Evolutionary conservation across 75 land plant genomes (phyloP).

Genomic region (Chamaecyparis obtusa): DNA sequence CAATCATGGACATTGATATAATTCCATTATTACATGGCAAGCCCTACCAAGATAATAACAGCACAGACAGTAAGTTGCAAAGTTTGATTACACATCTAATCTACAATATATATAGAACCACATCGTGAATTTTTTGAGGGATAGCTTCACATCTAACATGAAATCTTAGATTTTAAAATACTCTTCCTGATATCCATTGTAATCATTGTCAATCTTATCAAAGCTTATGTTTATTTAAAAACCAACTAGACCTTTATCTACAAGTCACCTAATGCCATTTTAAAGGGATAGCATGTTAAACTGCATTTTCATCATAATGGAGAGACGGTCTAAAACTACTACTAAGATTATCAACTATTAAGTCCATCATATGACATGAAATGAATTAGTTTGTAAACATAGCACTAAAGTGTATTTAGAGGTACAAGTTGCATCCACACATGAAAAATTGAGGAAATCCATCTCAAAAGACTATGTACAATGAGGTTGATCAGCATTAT

Average conservation of each 20-base stretch:
- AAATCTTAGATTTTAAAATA: too few species aligned
- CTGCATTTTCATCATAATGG: background rate
- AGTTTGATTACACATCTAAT: too few species aligned
- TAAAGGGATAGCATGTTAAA: background rate
- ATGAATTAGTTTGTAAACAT: background rate
- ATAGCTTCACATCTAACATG: too few species aligned
- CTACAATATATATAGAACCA: too few species aligned
- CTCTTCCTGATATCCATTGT: background rate
- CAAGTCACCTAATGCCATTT: background rate
- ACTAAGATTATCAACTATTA: background rate
- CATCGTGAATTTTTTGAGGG: too few species aligned
- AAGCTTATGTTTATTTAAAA: background rate
- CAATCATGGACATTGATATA: background rate
- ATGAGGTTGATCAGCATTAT: background rate
- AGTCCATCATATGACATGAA: background rate
- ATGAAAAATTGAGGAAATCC: background rate
- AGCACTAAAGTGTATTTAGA: background rate
- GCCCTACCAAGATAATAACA: too few species aligned
- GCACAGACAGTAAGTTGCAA: too few species aligned
- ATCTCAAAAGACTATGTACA: background rate
- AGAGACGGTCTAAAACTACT: background rate
- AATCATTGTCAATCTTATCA: background rate
- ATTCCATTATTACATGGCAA: background rate
- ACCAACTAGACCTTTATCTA: background rate
- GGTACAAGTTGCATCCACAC: background rate